A percentile compares a stretch with the other conserved stretches of the same genome.
Conservation (phyloP, 2,329 filamentous ascomycete species). For the Fusarium buharicum region DNA sequence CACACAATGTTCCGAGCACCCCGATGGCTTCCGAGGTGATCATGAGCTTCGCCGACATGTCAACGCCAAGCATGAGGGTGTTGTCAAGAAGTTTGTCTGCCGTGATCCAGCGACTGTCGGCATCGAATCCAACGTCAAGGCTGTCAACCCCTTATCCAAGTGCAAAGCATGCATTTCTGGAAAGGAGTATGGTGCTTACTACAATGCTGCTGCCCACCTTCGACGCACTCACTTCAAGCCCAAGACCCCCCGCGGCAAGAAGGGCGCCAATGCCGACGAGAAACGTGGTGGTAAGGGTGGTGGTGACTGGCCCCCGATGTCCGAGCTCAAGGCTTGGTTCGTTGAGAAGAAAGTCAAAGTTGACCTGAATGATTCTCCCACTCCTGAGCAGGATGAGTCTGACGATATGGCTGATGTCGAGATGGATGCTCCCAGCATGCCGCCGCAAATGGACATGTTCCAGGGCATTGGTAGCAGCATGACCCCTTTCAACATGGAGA, state of each 20-base stretch:
- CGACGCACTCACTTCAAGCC: slow-evolving; percentile 87
- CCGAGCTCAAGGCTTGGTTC: slow-evolving; percentile 64
- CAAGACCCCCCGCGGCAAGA: slow-evolving; percentile 60
- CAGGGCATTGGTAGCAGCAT: slow-evolving; percentile 41
- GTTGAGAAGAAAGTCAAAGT: slow-evolving; percentile 60
- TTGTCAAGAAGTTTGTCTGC: slow-evolving; percentile 68
- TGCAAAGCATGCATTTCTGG: slow-evolving; percentile 83
- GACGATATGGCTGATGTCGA: slow-evolving; percentile 44
- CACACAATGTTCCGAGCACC: slow-evolving; percentile 74
- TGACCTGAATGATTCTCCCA: slow-evolving; percentile 52
- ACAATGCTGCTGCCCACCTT: slow-evolving; percentile 93
- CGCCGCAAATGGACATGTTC: slow-evolving; percentile 38
- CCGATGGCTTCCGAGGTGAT: slow-evolving; percentile 84
- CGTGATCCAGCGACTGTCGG: slow-evolving; percentile 61
- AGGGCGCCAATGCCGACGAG: slow-evolving; percentile 54
- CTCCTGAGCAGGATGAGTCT: slow-evolving; percentile 48
- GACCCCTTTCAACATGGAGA: slow-evolving; percentile 36
- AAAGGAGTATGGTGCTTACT: slow-evolving; percentile 90
- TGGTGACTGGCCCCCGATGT: slow-evolving; percentile 45
- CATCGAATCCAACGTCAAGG: slow-evolving; percentile 57
- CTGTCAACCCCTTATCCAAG: slow-evolving; percentile 73
- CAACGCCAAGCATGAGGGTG: slow-evolving; percentile 69
- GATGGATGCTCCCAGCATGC: slow-evolving; percentile 28
- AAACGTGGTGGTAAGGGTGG: slow-evolving; percentile 61
- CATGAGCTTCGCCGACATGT: slow-evolving; percentile 81